Evolutionary conservation across 1,284 basidiomycete genomes (phyloP).

Genomic region (Bondarzewia mesenterica): DNA sequence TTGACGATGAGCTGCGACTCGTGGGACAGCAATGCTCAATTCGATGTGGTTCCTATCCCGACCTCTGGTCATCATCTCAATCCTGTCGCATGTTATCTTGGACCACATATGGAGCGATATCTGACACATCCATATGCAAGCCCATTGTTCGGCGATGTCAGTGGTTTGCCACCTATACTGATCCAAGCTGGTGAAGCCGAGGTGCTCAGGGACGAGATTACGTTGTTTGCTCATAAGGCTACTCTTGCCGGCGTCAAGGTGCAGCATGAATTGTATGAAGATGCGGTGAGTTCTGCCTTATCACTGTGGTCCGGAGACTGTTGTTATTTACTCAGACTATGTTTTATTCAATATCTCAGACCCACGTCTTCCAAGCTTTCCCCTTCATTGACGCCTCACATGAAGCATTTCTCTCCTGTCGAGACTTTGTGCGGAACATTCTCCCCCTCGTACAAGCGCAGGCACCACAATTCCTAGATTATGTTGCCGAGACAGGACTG

Average conservation of each 20-base stretch:
- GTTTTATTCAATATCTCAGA: slow-evolving; percentile 30
- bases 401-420: slow-evolving; percentile 67
- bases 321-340: too few species aligned
- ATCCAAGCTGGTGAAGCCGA: slow-evolving; percentile 95
- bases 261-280: slow-evolving; percentile 89
- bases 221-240: slow-evolving; percentile 92
- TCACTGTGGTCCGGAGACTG: too few species aligned
- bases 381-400: slow-evolving; percentile 72
- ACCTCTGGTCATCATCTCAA: slow-evolving; percentile 82
- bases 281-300: slow-evolving; percentile 65
- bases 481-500: slow-evolving; percentile 47
- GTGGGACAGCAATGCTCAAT: slow-evolving; percentile 89
- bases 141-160: slow-evolving; percentile 90
- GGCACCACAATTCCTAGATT: slow-evolving; percentile 41
- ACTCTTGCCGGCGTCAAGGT: slow-evolving; percentile 82
- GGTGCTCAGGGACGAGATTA: slow-evolving; percentile 88
- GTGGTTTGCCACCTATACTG: slow-evolving; percentile 82
- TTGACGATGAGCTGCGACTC: slow-evolving; percentile 95
- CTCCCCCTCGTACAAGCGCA: slow-evolving; percentile 42
- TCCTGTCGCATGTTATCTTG: slow-evolving; percentile 89
- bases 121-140: slow-evolving; percentile 95
- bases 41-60: slow-evolving; percentile 74
- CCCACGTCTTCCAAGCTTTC: slow-evolving; percentile 89
- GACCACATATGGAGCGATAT: slow-evolving; percentile 76
- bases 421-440: slow-evolving; percentile 61